Base-by-base conservation (phyloP, 2,329 filamentous ascomycete genomes). In the Colletotrichum salicis region DNA sequence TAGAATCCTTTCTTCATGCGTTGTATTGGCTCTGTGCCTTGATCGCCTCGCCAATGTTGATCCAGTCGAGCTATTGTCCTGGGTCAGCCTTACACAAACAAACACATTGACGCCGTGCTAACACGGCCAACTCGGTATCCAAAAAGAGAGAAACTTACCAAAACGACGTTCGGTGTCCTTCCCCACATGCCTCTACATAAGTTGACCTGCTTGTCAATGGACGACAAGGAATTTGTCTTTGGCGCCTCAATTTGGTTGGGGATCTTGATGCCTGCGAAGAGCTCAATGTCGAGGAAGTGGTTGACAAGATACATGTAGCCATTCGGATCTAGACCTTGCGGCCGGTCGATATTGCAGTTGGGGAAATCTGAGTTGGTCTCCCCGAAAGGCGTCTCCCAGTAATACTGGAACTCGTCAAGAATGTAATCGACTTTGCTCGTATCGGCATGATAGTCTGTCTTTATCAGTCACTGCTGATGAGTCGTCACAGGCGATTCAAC, bases 311-410 rank as follows among this genome's bases (percentile, higher is more conserved):
- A 83, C 84, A 87, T 84, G 37, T 82, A 82, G 31, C 79, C 79
- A 24, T 79, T 75, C 0, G 83, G 76, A 37, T 82, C 78, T 27
- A 80, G 82, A 0, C 79, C 79, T 0, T 78, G 62, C 0, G 93
- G 93, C 8, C 93, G 87, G 77, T 93, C 86, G 3, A 93, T 85
- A 12, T 83, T 83, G 82, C 93, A 96, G 54, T 87, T 88, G 77
- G 90, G 90, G 77, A 93, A 91, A 19, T 83, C 84, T 0, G 86
- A 80, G 61, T 88, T 82, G 1, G 86, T 88, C 73, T 91, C 89
- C 74, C 93, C 90, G 81, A 88, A 95, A 0, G 88, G 85, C 56
- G 92, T 96, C 79, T 96, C 93, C 84, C 92, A 95, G 75, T 92
- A 87, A 80, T 90, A 90, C 29, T 83, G 81, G 77, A 91, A 93